Percentiles rank a stretch among this genome's conserved stretches.
Conservation (phyloP, 768 basidiomycete species). For the Mycena venus region DNA sequence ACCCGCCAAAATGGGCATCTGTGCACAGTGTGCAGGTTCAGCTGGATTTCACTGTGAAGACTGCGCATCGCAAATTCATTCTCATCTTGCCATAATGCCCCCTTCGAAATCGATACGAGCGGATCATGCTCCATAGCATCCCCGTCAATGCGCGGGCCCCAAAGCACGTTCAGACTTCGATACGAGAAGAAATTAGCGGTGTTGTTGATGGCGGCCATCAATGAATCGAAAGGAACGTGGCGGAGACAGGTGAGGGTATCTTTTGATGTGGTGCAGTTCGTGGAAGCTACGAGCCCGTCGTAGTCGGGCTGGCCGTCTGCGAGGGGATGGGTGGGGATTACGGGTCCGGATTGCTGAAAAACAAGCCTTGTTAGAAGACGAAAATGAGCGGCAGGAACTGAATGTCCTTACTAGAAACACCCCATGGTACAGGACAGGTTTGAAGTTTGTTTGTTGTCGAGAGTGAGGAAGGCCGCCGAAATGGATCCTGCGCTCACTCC, state of each 20-base stretch:
- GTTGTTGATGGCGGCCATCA: constrained; percentile 48
- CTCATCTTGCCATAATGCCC: constrained; percentile 50
- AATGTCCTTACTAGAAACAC: not conserved
- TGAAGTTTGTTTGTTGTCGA: constrained; percentile 6
- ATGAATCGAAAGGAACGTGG: constrained; percentile 42
- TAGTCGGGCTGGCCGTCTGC: constrained; percentile 15
- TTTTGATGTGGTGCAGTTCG: constrained; percentile 36
- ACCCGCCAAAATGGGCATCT: constrained; percentile 14
- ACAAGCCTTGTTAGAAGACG: too few relatives aligned
- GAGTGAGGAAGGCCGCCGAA: not conserved
- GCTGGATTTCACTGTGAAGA: too few relatives aligned
- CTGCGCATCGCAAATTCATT: too few relatives aligned
- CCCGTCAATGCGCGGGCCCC: constrained; percentile 56
- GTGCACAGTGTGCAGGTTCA: too few relatives aligned
- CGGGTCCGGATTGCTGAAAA: constrained; percentile 8
- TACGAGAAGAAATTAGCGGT: constrained; percentile 47
- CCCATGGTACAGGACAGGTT: not conserved
- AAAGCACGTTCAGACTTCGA: constrained; percentile 44
- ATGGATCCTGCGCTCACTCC: constrained; percentile 10
- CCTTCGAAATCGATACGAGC: constrained; percentile 42
- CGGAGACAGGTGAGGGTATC: constrained; percentile 54
- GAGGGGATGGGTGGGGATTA: not conserved
- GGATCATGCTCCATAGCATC: constrained; percentile 51
- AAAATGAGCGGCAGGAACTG: not conserved
- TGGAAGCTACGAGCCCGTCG: constrained; percentile 4